These are phyloP conservation scores for Coelastrella sp. DNA, from an alignment of 139 green algal genomes.

Conservation along the genomic window DNA sequence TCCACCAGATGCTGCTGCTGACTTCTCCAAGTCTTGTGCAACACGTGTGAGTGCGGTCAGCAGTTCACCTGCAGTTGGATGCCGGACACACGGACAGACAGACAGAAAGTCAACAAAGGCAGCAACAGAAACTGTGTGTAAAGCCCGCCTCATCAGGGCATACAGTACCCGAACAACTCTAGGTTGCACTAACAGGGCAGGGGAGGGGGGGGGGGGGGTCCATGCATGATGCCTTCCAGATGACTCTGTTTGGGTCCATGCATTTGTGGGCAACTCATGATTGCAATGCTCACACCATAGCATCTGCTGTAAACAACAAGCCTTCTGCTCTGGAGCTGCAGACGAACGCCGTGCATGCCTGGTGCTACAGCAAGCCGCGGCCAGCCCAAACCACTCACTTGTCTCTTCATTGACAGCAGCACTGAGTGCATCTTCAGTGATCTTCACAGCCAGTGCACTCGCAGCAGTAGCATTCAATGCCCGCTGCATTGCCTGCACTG, in stretches of 20 bases:
- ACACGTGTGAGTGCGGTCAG: conserved; percentile 59
- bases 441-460: conserved; percentile 54
- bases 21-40: conserved; percentile 49
- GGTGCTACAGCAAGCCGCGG: neutral
- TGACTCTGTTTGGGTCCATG: no score
- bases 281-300: no score
- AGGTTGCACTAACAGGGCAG: no score
- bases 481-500: conserved; percentile 53
- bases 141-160: neutral
- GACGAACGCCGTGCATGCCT: neutral
- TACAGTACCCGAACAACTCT: no score
- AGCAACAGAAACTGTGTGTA: neutral
- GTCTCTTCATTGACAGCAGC: conserved; percentile 58
- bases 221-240: no score
- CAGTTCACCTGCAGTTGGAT: conserved; percentile 34
- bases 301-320: no score
- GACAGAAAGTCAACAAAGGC: neutral
- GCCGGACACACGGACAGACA: neutral
- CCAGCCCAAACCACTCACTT: conserved; percentile 21
- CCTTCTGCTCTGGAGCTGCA: no score
- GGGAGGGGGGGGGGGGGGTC: no score
- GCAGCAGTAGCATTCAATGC: conserved; percentile 68
- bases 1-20: conserved; percentile 23
- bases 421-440: conserved; percentile 59
- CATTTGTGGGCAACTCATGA: no score